Conservation (phyloP, 2,329 filamentous ascomycete genomes). For the Paecilomyces niveus region DNA sequence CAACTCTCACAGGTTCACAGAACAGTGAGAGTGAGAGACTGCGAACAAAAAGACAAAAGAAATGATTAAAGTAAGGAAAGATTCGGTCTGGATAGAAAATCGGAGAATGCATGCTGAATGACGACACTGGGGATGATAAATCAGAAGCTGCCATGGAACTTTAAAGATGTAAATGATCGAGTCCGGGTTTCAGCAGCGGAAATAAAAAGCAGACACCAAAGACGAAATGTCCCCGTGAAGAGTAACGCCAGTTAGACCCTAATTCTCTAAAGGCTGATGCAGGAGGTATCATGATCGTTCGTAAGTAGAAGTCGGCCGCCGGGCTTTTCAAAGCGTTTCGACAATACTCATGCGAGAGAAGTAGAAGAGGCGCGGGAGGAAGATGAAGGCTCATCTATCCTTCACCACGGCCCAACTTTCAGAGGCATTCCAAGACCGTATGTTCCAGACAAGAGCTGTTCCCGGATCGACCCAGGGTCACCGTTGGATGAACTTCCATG, state of each 20-base stretch:
- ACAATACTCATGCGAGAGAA: slow-evolving; percentile 1
- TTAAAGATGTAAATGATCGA: background rate
- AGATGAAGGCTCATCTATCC: background rate
- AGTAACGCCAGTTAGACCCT: slow-evolving; percentile 30
- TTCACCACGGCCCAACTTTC: slow-evolving; percentile 47
- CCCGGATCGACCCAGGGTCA: slow-evolving; percentile 44
- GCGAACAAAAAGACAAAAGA: background rate
- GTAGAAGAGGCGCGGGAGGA: background rate
- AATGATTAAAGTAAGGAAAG: background rate
- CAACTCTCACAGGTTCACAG: background rate
- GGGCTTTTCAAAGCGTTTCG: slow-evolving; percentile 6
- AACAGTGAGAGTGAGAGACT: background rate
- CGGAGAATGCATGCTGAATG: background rate
- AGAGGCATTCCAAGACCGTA: slow-evolving; percentile 49
- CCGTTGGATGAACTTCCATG: slow-evolving; percentile 25
- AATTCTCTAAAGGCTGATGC: slow-evolving; percentile 35
- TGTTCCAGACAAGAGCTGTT: slow-evolving; percentile 50
- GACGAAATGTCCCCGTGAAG: background rate
- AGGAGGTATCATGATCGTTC: slow-evolving; percentile 40
- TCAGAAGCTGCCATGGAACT: background rate
- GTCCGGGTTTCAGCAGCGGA: background rate
- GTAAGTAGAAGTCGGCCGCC: slow-evolving; percentile 21
- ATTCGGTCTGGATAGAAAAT: background rate
- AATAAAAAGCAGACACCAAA: background rate
- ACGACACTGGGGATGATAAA: background rate